Evolutionary conservation across 805 yeast genomes (phyloP), one percentile per base, ranked within the genome.

Genomic region (Cyberlindnera sargentensis): DNA sequence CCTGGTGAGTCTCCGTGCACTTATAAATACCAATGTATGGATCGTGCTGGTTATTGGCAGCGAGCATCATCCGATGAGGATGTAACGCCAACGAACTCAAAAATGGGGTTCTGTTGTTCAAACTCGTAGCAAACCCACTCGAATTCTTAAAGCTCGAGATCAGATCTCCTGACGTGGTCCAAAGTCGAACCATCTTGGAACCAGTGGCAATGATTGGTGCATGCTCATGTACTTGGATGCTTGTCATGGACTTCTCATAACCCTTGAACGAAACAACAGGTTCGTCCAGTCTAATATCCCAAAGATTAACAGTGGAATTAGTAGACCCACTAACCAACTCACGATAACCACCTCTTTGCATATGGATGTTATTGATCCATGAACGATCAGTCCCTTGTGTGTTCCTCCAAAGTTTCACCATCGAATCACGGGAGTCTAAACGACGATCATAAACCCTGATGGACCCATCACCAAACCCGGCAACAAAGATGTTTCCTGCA

Each of bases 281-380:
- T 8, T 78, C 78, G 42, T 77, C 75, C 32, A 70, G 60, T 47
- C 99, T 71, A 29, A 93, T 82, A 64, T 93, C 99, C 98, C 98
- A 93, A 26, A 93, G 61, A 44, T 82, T 84, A 4, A 93, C 84
- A 37, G 72, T 68, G 2, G 99, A 97, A 56, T 86, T 93, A 0
- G 84, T 67, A 7, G 84, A 73, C 0, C 95, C 98, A 49, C 91
- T 80, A 3, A 84, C 83, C 37, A 93, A 71, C 59, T 93, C 99
- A 44, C 99, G 72, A 54, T 79, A 78, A 0, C 99, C 99, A 33
- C 99, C 99, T 55, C 99, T 73, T 67, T 93, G 99, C 95, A 93
- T 84, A 56, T 87, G 95, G 8, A 90, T 80, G 52, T 84, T 87
- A 37, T 80, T 70, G 36, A 91, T 78, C 54, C 87, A 73, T 3